These are phyloP conservation scores for Diplotaxis tenuifolia DNA, from an alignment of 345 rosid species.

Conservation along the genomic window DNA sequence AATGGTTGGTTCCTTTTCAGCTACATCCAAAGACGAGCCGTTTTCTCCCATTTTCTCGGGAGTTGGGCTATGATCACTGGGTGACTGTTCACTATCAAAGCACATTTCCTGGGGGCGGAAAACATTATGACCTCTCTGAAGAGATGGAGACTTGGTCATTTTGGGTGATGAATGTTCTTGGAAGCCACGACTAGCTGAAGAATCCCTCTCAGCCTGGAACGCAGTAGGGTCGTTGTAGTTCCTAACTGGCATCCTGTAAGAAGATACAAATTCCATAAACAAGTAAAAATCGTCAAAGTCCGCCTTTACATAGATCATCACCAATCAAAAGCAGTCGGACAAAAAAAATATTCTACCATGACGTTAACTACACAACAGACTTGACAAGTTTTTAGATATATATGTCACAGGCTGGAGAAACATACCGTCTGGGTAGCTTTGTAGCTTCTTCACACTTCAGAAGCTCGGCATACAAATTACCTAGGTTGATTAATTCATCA, in stretches of 20 bases:
- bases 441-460: constrained; percentile 98
- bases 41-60: constrained; percentile 78
- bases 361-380: constrained; percentile 14
- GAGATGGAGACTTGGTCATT: constrained; percentile 88
- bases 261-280: constrained; percentile 21
- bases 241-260: constrained; percentile 86
- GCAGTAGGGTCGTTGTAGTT: constrained; percentile 60
- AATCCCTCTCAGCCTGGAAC: constrained; percentile 85
- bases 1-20: constrained; percentile 83
- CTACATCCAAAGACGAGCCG: constrained; percentile 55
- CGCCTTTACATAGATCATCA: background rate
- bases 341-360: constrained; percentile 15
- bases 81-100: constrained; percentile 65
- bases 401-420: constrained; percentile 22
- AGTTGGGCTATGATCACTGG: constrained; percentile 66
- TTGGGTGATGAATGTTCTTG: constrained; percentile 90
- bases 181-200: constrained; percentile 77
- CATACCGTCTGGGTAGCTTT: constrained; percentile 96
- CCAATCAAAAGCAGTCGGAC: constrained; percentile 2
- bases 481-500: constrained; percentile 73
- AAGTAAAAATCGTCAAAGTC: constrained; percentile 12
- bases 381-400: constrained; percentile 13
- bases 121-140: constrained; percentile 70
- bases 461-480: constrained; percentile 93
- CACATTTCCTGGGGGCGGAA: constrained; percentile 56